These are phyloP conservation scores for Sphagnum tenellum DNA, from an alignment of 225 moss, liverwort and hornwort species.

Conservation along the genomic window DNA sequence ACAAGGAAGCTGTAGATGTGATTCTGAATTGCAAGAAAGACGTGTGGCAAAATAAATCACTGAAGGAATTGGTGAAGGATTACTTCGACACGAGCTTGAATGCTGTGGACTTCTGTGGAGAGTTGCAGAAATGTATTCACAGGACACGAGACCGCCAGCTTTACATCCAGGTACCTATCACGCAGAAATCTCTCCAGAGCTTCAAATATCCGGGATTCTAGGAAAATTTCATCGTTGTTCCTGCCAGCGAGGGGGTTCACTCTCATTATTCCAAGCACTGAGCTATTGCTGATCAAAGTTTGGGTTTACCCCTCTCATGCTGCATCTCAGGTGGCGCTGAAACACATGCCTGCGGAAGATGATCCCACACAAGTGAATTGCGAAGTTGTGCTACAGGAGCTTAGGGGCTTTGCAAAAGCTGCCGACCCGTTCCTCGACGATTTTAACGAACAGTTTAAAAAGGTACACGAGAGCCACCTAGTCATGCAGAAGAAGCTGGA, in stretches of 20 bases:
- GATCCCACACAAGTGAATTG: conserved; percentile 46
- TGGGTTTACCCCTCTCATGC: not conserved
- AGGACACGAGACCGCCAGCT: conserved; percentile 47
- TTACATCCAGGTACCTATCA: conserved; percentile 33
- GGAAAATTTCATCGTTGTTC: too few relatives aligned
- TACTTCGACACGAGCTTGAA: conserved; percentile 60
- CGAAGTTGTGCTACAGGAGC: conserved; percentile 36
- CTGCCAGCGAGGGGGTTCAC: too few relatives aligned
- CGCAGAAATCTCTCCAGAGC: too few relatives aligned
- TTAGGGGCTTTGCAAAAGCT: conserved; percentile 46
- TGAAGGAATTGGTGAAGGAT: conserved; percentile 71
- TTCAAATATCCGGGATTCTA: too few relatives aligned
- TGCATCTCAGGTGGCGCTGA: conserved; percentile 40
- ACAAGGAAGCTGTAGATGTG: conserved; percentile 57
- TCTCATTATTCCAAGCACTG: too few relatives aligned
- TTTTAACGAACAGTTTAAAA: conserved; percentile 48
- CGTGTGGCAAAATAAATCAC: conserved; percentile 66
- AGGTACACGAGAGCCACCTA: conserved; percentile 42
- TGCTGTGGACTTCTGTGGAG: conserved; percentile 57
- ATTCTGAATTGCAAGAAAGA: conserved; percentile 63
- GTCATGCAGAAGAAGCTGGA: conserved; percentile 54
- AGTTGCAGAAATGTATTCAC: conserved; percentile 8
- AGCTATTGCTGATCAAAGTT: too few relatives aligned
- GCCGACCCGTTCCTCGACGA: conserved; percentile 65
- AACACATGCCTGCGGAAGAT: conserved; percentile 51